Evolutionary conservation across 805 yeast species (phyloP).

Genomic region (Hanseniaspora hatyaiensis): DNA sequence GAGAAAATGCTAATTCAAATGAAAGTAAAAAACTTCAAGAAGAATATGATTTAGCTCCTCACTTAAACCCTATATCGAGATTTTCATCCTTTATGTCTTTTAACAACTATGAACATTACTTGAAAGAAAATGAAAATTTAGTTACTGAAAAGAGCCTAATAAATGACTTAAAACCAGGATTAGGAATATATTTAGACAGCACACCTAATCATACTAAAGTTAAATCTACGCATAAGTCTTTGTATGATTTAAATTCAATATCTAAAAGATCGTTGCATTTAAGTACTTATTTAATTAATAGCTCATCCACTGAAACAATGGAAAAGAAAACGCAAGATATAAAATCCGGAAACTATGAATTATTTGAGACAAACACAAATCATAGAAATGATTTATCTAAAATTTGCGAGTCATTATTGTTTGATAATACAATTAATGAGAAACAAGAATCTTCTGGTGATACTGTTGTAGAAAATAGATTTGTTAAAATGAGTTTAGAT

Average conservation of each 20-base stretch:
- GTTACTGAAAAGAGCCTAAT: background rate
- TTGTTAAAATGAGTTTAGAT: slow-evolving; percentile 13
- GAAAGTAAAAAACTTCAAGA: background rate
- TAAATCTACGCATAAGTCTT: slow-evolving; percentile 27
- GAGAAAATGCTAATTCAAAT: background rate
- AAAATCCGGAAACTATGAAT: background rate
- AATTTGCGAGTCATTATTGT: slow-evolving; percentile 27
- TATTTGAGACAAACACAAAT: too few species aligned
- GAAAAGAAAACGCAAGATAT: background rate
- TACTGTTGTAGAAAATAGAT: background rate
- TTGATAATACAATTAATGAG: slow-evolving; percentile 23
- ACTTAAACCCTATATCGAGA: background rate
- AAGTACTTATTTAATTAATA: slow-evolving; percentile 23
- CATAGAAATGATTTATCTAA: slow-evolving; percentile 24
- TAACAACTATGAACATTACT: background rate
- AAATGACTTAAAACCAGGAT: slow-evolving; percentile 3
- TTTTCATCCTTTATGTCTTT: slow-evolving; percentile 13
- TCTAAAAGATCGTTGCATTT: slow-evolving; percentile 29
- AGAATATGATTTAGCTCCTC: background rate
- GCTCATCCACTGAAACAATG: slow-evolving; percentile 19
- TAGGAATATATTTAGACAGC: slow-evolving; percentile 1
- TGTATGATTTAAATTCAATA: slow-evolving; percentile 28
- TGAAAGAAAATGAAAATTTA: background rate
- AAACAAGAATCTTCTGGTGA: too few species aligned
- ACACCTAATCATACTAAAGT: slow-evolving; percentile 13